Evolutionary conservation across 2,329 filamentous ascomycete genomes (phyloP).

Genomic region (Malbranchea cinnamomea): DNA sequence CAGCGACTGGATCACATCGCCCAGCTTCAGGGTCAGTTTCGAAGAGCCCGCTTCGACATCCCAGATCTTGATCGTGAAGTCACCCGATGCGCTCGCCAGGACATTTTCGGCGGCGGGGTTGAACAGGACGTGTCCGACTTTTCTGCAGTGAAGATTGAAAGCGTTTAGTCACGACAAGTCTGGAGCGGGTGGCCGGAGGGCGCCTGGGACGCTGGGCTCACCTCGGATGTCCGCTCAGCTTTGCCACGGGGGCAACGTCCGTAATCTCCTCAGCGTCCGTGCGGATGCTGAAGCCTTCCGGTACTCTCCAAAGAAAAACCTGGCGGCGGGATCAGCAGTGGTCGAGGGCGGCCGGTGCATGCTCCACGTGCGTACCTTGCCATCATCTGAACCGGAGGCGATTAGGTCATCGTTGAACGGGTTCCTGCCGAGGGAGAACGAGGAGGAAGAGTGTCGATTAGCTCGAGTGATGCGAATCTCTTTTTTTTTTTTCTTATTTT

Average conservation of each 20-base stretch:
- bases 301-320: slow-evolving; percentile 92
- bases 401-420: slow-evolving; percentile 91
- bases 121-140: slow-evolving; percentile 95
- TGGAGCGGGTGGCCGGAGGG: background rate
- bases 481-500: too few relatives aligned
- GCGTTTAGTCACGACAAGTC: slow-evolving; percentile 1
- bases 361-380: slow-evolving; percentile 43
- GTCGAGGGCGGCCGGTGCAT: too few relatives aligned
- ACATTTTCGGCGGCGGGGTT: slow-evolving; percentile 94
- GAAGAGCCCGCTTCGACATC: slow-evolving; percentile 68
- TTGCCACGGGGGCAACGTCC: slow-evolving; percentile 67
- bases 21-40: slow-evolving; percentile 64
- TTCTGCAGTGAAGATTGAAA: slow-evolving; percentile 51
- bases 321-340: slow-evolving; percentile 12
- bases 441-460: too few relatives aligned
- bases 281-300: slow-evolving; percentile 69
- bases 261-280: slow-evolving; percentile 71
- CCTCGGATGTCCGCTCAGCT: slow-evolving; percentile 76
- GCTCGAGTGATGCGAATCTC: too few relatives aligned
- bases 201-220: slow-evolving; percentile 25
- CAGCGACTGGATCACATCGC: slow-evolving; percentile 85
- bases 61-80: slow-evolving; percentile 92
- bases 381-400: slow-evolving; percentile 89
- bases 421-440: slow-evolving; percentile 52
- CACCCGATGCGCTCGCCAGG: slow-evolving; percentile 85